Base-by-base conservation (phyloP, 371 early-diverging fungal genomes). In the Mortierella sp. region DNA sequence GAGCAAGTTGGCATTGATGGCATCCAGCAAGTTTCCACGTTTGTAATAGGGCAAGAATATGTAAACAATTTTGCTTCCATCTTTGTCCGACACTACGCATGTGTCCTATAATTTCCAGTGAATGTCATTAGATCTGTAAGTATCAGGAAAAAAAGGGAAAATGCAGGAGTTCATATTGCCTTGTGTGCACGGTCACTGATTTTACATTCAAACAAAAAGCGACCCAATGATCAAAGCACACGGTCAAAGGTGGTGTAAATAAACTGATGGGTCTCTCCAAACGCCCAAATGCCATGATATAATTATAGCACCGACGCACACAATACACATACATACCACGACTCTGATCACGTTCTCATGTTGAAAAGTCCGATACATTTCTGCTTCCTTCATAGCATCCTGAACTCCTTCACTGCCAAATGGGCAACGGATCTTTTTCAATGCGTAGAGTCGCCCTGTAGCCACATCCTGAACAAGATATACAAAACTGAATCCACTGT, bases 401-500 rank as follows among this genome's bases (percentile, higher is more conserved):
- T 85, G 75, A 31, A 87, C 86, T 49, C 86, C 80, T 64, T 88
- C 87, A 26, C 88, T 89, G 1, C 89, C 92, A 53, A 85, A 74
- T 19, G 88, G 86, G 63, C 93, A 93, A 15, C 89, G 82, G 47
- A 94, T 90, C 59, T 89, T 90, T 58, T 94, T 94, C 29, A 93
- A 43, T 12, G 95, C 93, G 71, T 83, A 91, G 15, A 86, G 71
- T 29, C 85, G 77, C 0, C 86, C 87, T 10, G 86, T 83, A 28
- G 83, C 84, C 3, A 85, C 80, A 71, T 92, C 91, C 66, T 90
- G 83, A 5, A 91, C 92, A n/a, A 94, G 78, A 63, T 91, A 89
- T 13, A 94, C 95, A 59, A 87, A 87, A 32, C 92, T 90, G 82
- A 93, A 94, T 4, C 93, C 95, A 51, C 95, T 92, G 57, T 71